These are phyloP conservation scores for Gnetum montanum DNA, from an alignment of 75 land plant genomes.

Conservation along the genomic window DNA sequence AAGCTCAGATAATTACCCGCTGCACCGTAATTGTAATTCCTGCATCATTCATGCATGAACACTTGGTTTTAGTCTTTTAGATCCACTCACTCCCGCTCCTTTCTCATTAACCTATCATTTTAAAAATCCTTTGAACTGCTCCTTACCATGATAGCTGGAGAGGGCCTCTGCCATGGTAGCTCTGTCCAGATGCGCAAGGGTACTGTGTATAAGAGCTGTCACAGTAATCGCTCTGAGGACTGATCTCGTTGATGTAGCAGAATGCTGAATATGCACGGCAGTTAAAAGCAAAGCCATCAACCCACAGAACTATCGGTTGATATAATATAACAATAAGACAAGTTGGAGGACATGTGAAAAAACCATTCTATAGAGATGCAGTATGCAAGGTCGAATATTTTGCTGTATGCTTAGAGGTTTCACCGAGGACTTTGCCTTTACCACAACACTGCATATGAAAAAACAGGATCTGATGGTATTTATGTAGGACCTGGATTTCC, in stretches of 20 bases:
- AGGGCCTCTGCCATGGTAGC: conserved; percentile 6
- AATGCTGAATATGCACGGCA: background rate
- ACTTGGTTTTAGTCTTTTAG: background rate
- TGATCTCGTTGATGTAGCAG: conserved; percentile 1
- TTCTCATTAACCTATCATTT: background rate
- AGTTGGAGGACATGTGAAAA: background rate
- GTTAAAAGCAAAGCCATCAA: background rate
- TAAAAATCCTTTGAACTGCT: background rate
- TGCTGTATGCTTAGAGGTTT: background rate
- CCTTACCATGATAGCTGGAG: conserved; percentile 3
- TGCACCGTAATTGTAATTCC: conserved; percentile 2
- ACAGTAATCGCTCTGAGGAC: background rate
- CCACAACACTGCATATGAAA: background rate
- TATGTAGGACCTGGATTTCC: no score
- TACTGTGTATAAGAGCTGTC: background rate
- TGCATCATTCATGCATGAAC: background rate
- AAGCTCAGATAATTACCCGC: background rate
- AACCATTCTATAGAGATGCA: background rate
- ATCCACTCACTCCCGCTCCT: no score
- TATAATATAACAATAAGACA: background rate
- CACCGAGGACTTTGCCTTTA: background rate
- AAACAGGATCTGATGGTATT: no score
- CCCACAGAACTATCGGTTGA: background rate
- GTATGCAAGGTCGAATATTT: background rate
- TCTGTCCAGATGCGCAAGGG: background rate